A percentile compares a stretch with the other conserved stretches of the same genome.
phyloP scores from a whole-genome alignment of 2,329 filamentous ascomycete species.

The Alternaria sp. region DNA sequence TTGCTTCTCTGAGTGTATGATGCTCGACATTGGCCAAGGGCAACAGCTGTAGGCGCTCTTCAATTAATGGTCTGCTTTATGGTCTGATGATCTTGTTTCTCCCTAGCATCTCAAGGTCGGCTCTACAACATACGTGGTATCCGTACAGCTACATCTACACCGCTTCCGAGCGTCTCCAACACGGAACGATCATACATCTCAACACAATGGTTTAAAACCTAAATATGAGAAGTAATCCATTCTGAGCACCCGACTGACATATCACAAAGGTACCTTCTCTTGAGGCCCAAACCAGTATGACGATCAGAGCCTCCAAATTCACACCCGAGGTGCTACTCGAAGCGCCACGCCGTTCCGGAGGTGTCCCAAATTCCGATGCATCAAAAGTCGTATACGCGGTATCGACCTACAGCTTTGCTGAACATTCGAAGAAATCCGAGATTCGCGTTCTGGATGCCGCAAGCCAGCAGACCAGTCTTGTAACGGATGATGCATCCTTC shows the following conservation, averaged over 20 bases:
- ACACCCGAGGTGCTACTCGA: conserved; percentile 79
- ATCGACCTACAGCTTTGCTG: conserved; percentile 80
- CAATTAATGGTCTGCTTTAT: not conserved
- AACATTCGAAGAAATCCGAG: conserved; percentile 72
- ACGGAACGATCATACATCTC: not conserved
- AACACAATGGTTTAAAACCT: not conserved
- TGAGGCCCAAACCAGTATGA: conserved; percentile 61
- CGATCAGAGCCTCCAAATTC: conserved; percentile 72
- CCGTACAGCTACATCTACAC: not conserved
- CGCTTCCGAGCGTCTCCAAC: not conserved
- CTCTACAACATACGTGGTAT: not conserved
- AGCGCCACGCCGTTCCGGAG: conserved; percentile 74
- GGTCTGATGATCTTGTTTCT: not conserved
- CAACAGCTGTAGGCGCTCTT: not conserved
- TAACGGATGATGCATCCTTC: conserved; percentile 70
- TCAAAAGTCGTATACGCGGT: conserved; percentile 70
- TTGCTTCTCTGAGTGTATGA: not conserved
- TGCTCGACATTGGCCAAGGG: not conserved
- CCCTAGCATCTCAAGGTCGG: not conserved
- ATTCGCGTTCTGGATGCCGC: conserved; percentile 74
- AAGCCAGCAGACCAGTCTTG: conserved; percentile 67
- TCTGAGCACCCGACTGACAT: not conserved
- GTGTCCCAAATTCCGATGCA: conserved; percentile 71
- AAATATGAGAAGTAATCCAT: too few relatives aligned
- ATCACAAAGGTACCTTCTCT: not conserved